Base-by-base conservation (phyloP, 805 yeast genomes). In the Candida manassasensis region DNA sequence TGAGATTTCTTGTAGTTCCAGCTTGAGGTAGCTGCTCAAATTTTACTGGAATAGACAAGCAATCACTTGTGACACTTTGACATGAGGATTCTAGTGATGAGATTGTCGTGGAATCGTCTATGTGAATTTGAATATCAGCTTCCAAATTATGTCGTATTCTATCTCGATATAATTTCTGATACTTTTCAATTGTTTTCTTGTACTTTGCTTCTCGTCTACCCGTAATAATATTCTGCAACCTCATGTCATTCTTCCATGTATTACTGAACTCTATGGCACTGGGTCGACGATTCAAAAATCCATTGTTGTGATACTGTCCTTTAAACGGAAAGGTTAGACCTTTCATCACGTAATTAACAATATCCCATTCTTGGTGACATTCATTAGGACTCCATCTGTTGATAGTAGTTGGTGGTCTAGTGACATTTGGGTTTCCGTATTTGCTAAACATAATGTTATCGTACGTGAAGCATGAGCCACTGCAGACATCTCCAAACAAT, bases 401-500 rank as follows among this genome's bases (percentile, higher is more conserved):
- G 14, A 63, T 53, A 3, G 49, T 43, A 4, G 34, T 27, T 1
- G 60, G 50, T 1, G 55, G 55, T 11, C 57, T 31, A 3, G 39
- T 38, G 3, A 40, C 45, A 36, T 22, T 39, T 32, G 34, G 57
- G 37, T n/a, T 34, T 16, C 62, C 61, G 24, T 29, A 41, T 6
- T 32, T 21, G 6, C 26, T 35, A 2, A 36, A 35, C 48, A 40
- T 44, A 24, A 29, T 24, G 6, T 27, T 13, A 34, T 50, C 55
- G 34, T 47, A 50, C 21, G 33, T 13, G 29, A 49, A 42, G 8
- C 40, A 34, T 11, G 9, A 21, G 2, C 37, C 42, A 7, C 31
- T 25, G 33, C 70, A 63, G 7, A 51, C 39, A 21, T 52, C 53
- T 2, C 72, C 73, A 53, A 71, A 73, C 2, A 68, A 44, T 26